Percentiles rank a stretch among this genome's conserved stretches.
Conservation (phyloP, 768 basidiomycete genomes). For the Xerocomellus dryophilus region DNA sequence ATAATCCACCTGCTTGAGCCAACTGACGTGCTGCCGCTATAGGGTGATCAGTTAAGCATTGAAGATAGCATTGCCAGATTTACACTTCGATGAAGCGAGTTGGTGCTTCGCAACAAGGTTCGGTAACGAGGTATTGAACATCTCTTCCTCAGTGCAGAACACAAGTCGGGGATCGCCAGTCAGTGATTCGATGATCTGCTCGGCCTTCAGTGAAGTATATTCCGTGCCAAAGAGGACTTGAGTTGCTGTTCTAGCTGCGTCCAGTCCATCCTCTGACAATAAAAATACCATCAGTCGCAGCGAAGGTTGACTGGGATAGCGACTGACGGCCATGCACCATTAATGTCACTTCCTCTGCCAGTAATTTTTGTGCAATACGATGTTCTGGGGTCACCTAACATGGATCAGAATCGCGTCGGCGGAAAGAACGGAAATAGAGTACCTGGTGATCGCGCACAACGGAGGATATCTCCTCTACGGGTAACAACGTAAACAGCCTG, state of each 20-base stretch:
- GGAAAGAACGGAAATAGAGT: conserved; percentile 1
- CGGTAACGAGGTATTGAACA: conserved; percentile 51
- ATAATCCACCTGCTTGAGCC: conserved; percentile 63
- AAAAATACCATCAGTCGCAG: conserved; percentile 1
- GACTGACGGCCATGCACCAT: conserved; percentile 56
- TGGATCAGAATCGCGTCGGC: background rate
- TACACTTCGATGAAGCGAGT: conserved; percentile 63
- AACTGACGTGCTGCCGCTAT: conserved; percentile 65
- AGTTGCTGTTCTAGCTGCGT: conserved; percentile 44
- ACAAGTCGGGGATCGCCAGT: conserved; percentile 63
- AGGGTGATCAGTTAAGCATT: conserved; percentile 4
- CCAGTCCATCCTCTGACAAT: conserved; percentile 37
- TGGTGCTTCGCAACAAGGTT: conserved; percentile 61
- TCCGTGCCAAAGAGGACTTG: conserved; percentile 43
- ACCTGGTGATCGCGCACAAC: conserved; percentile 62
- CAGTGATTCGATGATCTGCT: conserved; percentile 60
- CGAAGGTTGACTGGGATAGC: background rate
- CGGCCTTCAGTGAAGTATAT: conserved; percentile 44
- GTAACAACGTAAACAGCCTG: conserved; percentile 77
- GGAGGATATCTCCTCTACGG: conserved; percentile 52
- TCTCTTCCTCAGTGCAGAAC: conserved; percentile 46
- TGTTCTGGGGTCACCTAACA: conserved; percentile 32
- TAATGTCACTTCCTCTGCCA: conserved; percentile 58
- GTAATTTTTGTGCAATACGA: conserved; percentile 47
- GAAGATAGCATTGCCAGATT: conserved; percentile 23